Evolutionary conservation across 139 green algal genomes (phyloP), one percentile per base, ranked within the genome.

Genomic region (Spirogloea muscicola): DNA sequence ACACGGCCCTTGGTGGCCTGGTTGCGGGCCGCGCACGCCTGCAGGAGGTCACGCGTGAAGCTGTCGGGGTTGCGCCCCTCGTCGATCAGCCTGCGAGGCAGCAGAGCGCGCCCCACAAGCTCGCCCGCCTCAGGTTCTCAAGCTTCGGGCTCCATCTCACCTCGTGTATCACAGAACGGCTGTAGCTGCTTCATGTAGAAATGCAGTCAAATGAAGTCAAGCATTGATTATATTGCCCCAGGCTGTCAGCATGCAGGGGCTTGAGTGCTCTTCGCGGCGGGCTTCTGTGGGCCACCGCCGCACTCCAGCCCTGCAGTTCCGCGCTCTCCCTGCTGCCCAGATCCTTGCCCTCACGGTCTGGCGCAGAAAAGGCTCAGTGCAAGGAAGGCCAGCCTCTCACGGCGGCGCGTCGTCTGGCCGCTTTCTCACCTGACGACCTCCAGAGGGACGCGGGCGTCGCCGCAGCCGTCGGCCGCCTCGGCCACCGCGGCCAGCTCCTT

Each of bases 1-100:
- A 78, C 70, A 18, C 72, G 71, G 34, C 70, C 70, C 43, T 37
- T 78, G 48, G 70, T 78, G 21, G 70, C 37, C 7, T 74, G 40
- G 52, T 78, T 78, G 21, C 27, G 38, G 10, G 6, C 38, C 25
- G 49, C 31, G 44, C 70, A 78, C 3, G 25, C 70, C 37, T 42
- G 33, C 57, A 78, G 40, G 34, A 74, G 39, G 29, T 70, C 70
- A 3, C 40, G 34, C 33, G 70, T 78, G 9, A 60, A 74, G 36
- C 39, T 25, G 57, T 69, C 62, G 2, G 70, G 70, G 25, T 78
- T 78, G 42, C 57, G 70, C 31, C 70, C 70, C 29, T 78, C 57
- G 27, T 78, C 70, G 9, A 78, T 58, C 7, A 62, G 59, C 36
- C 70, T 78, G 46, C 63, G 18, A 37, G 2, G 49, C 49, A 59